Percentiles rank a stretch among this genome's conserved stretches.
Conservation (phyloP, 352 stramenopile species). For the Phytophthora fragariae region DNA sequence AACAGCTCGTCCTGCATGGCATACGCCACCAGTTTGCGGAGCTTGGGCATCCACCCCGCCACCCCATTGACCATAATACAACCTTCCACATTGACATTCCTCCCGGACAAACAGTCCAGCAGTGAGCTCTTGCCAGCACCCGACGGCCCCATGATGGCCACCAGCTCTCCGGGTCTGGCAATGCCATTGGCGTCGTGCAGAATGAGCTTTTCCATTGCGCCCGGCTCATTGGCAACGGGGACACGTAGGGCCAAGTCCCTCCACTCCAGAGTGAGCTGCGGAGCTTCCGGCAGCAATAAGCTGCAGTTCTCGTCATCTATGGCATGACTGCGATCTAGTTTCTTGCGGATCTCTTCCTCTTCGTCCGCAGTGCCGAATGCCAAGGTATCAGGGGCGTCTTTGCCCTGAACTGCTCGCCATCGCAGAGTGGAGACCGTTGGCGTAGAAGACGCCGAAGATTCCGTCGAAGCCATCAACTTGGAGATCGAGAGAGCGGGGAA, state of each 20-base stretch:
- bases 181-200: slow-evolving; percentile 53
- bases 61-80: slow-evolving; percentile 67
- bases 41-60: slow-evolving; percentile 36
- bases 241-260: slow-evolving; percentile 40
- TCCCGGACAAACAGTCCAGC: slow-evolving; percentile 89
- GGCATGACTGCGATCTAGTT: background rate
- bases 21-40: slow-evolving; percentile 49
- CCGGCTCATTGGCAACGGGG: slow-evolving; percentile 26
- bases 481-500: background rate
- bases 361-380: slow-evolving; percentile 10
- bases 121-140: slow-evolving; percentile 92
- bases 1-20: slow-evolving; percentile 92
- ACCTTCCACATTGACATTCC: slow-evolving; percentile 78
- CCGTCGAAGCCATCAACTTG: slow-evolving; percentile 1
- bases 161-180: slow-evolving; percentile 52
- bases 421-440: slow-evolving; percentile 4
- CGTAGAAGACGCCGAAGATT: background rate
- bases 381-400: background rate
- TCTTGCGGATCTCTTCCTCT: slow-evolving; percentile 19
- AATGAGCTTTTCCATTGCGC: slow-evolving; percentile 48
- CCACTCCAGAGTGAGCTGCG: slow-evolving; percentile 44
- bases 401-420: slow-evolving; percentile 20
- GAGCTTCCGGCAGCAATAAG: slow-evolving; percentile 14
- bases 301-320: slow-evolving; percentile 4
- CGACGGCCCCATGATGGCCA: slow-evolving; percentile 69